phyloP scores from a whole-genome alignment of 1,284 basidiomycete genomes.

The Heterobasidion occidentale region DNA sequence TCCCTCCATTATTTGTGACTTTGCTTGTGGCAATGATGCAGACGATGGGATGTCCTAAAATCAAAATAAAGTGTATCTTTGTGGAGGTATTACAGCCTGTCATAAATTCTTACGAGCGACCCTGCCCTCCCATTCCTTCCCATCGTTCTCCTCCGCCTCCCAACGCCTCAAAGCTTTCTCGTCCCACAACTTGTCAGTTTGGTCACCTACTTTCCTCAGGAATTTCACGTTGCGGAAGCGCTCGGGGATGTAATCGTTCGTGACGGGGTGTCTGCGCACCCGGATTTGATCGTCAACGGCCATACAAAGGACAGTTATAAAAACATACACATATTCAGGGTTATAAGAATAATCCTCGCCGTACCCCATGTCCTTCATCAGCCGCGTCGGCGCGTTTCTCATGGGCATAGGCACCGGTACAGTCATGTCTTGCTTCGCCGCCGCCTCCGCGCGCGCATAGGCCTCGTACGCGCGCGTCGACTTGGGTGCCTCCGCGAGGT shows the following conservation, averaged over 20 bases:
- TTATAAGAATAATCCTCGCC: constrained; percentile 73
- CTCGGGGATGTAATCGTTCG: constrained; percentile 53
- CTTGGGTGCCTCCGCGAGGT: constrained; percentile 79
- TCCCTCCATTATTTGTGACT: too few species aligned
- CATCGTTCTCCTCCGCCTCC: constrained; percentile 63
- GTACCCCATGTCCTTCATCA: constrained; percentile 82
- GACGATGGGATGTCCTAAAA: background rate
- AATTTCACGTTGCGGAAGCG: constrained; percentile 38
- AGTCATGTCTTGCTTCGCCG: constrained; percentile 44
- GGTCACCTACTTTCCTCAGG: constrained; percentile 45
- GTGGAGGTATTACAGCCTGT: too few species aligned
- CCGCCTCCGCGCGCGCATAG: constrained; percentile 64
- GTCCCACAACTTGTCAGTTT: constrained; percentile 61
- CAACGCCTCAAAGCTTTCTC: constrained; percentile 63
- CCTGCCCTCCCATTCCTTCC: constrained; percentile 55
- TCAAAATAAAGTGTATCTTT: background rate
- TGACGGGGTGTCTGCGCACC: constrained; percentile 58
- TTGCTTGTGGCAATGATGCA: background rate
- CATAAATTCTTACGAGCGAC: too few species aligned
- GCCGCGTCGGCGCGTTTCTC: constrained; percentile 79
- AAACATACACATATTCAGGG: constrained; percentile 60
- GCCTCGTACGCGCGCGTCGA: constrained; percentile 75
- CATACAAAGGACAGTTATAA: background rate
- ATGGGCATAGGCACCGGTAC: constrained; percentile 70
- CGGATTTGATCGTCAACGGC: background rate